Evolutionary conservation across 257 asterid species (phyloP), one percentile per base, ranked within the genome.

Genomic region (Echites panduratus): DNA sequence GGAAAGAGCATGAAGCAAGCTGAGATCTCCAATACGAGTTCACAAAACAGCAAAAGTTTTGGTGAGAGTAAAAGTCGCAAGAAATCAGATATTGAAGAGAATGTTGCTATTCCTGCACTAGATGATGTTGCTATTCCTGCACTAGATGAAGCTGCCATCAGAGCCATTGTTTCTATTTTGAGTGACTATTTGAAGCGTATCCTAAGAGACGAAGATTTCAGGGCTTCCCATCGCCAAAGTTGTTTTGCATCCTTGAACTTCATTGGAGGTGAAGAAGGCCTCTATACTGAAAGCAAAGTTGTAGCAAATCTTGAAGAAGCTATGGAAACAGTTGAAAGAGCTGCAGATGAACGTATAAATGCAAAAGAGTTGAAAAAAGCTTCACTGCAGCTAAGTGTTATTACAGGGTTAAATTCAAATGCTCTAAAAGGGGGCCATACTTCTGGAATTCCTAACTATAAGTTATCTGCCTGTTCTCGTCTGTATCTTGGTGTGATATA

Each of bases 401-500:
- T 91, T 57, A 87, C 97, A 4, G 97, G 97, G n/a, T 66, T 92
- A 66, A 89, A 80, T 75, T 80, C 89, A 22, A 79, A 58, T 57
- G 91, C 85, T 69, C 65, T 86, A 75, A 89, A 77, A 74, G 85
- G 83, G 41, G 87, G 85, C 66, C 82, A 71, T 77, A 89, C 97
- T 0, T 86, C 89, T 54, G 96, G 96, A 72, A 84, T 89, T 65
- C 83, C 90, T 5, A 91, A 91, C 70, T 77, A 58, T 14, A 88
- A 84, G 81, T 49, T 92, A 68, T 90, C 97, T n/a, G 93, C 97
- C 64, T 89, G 95, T 83, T 93, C 97, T 81, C 97, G 89, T 87
- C 86, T 92, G 75, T 92, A 92, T 81, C 96, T 89, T 72, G 81
- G 95, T 67, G 82, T 88, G 73, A 84, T 85, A 76, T 92, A 85